Evolutionary conservation across 805 yeast species (phyloP).

Genomic region (Monosporozyma aerobia): DNA sequence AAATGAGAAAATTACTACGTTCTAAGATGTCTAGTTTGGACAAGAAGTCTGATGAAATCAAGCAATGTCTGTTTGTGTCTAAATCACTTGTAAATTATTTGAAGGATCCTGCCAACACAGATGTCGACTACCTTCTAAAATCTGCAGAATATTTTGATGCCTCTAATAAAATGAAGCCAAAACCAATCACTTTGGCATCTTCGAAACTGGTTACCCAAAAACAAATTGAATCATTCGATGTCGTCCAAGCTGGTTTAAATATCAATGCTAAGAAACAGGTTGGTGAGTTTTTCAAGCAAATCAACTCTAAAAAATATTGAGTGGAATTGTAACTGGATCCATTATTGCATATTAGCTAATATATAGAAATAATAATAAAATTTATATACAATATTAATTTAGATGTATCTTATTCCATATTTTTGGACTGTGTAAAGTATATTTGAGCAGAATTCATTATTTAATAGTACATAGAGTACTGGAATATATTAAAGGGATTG

Average conservation of each 20-base stretch:
- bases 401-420: background rate
- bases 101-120: background rate
- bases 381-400: background rate
- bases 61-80: slow-evolving; percentile 13
- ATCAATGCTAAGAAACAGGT: slow-evolving; percentile 20
- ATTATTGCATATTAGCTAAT: background rate
- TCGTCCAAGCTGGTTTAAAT: slow-evolving; percentile 18
- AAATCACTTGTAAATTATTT: slow-evolving; percentile 11
- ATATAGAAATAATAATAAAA: background rate
- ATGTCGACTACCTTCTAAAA: background rate
- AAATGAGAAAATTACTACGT: slow-evolving; percentile 16
- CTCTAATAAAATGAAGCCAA: background rate
- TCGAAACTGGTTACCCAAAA: background rate
- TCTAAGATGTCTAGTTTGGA: slow-evolving; percentile 12
- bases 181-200: background rate
- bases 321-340: background rate
- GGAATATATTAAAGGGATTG: background rate
- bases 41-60: slow-evolving; percentile 11
- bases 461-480: background rate
- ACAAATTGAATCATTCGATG: slow-evolving; percentile 11
- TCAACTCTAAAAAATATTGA: background rate
- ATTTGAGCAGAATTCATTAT: background rate
- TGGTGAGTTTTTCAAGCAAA: slow-evolving; percentile 18
- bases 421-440: background rate
- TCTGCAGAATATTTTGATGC: background rate